A percentile compares a stretch with the other conserved stretches of the same genome.
Conservation (phyloP, 1,139 yeast species). For the Debaryomycetaceae sp. region DNA sequence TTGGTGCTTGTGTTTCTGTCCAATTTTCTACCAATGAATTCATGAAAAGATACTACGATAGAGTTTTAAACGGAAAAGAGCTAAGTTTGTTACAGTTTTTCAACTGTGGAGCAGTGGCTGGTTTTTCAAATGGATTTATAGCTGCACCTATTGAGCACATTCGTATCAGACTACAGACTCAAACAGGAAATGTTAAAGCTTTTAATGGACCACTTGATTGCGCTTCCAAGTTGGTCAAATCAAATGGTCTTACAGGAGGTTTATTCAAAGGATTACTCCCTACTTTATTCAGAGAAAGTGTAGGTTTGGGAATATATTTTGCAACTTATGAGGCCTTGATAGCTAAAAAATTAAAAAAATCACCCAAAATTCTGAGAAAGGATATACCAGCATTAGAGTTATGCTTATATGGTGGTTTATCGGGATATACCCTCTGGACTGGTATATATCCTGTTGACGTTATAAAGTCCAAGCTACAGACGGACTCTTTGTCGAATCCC, state of each 20-base stretch:
- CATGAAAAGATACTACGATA: conserved; percentile 74
- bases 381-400: conserved; percentile 84
- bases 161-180: conserved; percentile 87
- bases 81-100: conserved; percentile 60
- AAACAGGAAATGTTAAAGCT: conserved; percentile 45
- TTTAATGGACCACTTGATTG: conserved; percentile 83
- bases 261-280: conserved; percentile 78
- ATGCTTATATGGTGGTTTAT: conserved; percentile 77
- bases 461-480: conserved; percentile 80
- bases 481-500: conserved; percentile 60
- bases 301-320: conserved; percentile 88
- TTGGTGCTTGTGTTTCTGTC: conserved; percentile 90
- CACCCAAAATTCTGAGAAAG: conserved; percentile 42
- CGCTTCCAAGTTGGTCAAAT: conserved; percentile 51
- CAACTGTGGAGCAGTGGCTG: conserved; percentile 82
- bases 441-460: conserved; percentile 82
- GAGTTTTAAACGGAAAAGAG: conserved; percentile 37
- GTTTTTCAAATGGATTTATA: conserved; percentile 79
- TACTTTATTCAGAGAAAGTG: conserved; percentile 76
- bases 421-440: conserved; percentile 86
- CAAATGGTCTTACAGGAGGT: conserved; percentile 55
- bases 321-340: conserved; percentile 85
- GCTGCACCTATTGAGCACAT: conserved; percentile 93
- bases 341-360: conserved; percentile 50
- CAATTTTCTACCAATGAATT: conserved; percentile 82